phyloP scores from a whole-genome alignment of 768 basidiomycete genomes.

The Hypholoma sublateritium region DNA sequence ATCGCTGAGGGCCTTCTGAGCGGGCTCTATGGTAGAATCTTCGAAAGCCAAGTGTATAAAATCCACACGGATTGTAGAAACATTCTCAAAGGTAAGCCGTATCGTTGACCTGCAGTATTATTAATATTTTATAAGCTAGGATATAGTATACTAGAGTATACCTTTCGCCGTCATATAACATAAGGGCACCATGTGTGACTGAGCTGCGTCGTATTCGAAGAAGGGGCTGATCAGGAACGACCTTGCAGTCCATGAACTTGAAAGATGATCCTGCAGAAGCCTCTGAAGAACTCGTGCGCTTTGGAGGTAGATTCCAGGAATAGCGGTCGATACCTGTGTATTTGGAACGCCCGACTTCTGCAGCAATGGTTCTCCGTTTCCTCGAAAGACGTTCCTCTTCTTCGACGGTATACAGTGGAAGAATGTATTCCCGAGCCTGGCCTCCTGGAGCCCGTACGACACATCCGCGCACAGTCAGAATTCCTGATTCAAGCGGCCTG shows the following conservation, averaged over 20 bases:
- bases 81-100: conserved; percentile 87
- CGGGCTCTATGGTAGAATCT: conserved; percentile 81
- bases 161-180: conserved; percentile 96
- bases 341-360: conserved; percentile 73
- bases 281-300: conserved; percentile 32
- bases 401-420: conserved; percentile 71
- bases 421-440: conserved; percentile 63
- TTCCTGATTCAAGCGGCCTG: conserved; percentile 62
- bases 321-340: conserved; percentile 71
- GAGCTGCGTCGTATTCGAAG: conserved; percentile 84
- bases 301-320: conserved; percentile 53
- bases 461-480: conserved; percentile 75
- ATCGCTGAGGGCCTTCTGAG: conserved; percentile 76
- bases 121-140: conserved; percentile 8
- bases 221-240: conserved; percentile 86
- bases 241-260: conserved; percentile 75
- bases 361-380: conserved; percentile 57
- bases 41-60: conserved; percentile 87
- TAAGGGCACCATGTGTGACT: conserved; percentile 90
- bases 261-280: conserved; percentile 25
- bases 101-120: conserved; percentile 64
- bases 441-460: conserved; percentile 76
- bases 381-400: conserved; percentile 64
- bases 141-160: conserved; percentile 32
- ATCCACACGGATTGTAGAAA: conserved; percentile 78